Evolutionary conservation across 768 basidiomycete species (phyloP).

Genomic region (Pisolithus tinctorius): DNA sequence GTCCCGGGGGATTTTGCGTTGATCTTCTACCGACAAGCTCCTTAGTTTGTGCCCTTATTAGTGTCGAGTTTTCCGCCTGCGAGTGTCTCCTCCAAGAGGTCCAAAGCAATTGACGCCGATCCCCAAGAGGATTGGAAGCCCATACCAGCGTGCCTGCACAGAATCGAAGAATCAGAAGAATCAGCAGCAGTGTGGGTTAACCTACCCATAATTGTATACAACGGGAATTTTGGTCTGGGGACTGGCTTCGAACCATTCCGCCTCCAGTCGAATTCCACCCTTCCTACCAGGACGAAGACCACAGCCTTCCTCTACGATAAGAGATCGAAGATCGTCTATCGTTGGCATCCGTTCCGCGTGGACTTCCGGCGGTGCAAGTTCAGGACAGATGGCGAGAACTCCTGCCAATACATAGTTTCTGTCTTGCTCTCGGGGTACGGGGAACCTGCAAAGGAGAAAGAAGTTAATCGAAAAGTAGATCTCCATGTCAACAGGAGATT

Average conservation of each 20-base stretch:
- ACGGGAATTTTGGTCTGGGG: slow-evolving; percentile 36
- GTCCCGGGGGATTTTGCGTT: background rate
- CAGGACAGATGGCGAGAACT: slow-evolving; percentile 47
- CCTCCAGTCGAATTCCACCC: slow-evolving; percentile 57
- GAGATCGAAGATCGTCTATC: slow-evolving; percentile 41
- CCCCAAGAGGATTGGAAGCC: slow-evolving; percentile 66
- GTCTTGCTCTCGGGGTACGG: slow-evolving; percentile 55
- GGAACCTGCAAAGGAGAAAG: slow-evolving; percentile 40
- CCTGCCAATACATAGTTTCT: slow-evolving; percentile 52
- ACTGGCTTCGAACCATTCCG: slow-evolving; percentile 32
- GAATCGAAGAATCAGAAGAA: background rate
- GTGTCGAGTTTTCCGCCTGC: background rate
- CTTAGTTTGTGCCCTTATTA: no score
- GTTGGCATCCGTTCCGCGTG: slow-evolving; percentile 40
- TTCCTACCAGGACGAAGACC: slow-evolving; percentile 64
- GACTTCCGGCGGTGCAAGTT: slow-evolving; percentile 50
- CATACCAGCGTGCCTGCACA: slow-evolving; percentile 50
- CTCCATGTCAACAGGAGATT: background rate
- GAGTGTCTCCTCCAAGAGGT: slow-evolving; percentile 40
- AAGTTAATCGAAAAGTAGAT: background rate
- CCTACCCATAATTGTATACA: slow-evolving; percentile 62
- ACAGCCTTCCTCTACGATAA: slow-evolving; percentile 46
- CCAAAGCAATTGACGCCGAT: slow-evolving; percentile 44
- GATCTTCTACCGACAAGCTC: no score
- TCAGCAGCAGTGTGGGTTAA: background rate